Base-by-base conservation (phyloP, 768 basidiomycete species). In the Pleurotus sapidus region DNA sequence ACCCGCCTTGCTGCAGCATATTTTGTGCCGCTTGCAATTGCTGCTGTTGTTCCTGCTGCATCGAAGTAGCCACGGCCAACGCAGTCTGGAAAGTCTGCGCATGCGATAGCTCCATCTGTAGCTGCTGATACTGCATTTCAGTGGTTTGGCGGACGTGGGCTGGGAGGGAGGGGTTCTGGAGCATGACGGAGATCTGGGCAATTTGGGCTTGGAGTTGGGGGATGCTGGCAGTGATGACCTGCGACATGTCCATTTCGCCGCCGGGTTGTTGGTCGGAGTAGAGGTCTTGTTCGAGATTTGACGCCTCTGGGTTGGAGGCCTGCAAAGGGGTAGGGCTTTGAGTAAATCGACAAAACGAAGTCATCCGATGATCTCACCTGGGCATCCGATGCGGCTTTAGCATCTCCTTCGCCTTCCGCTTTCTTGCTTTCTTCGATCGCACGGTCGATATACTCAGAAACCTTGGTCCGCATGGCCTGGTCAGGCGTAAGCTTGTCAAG, bases 191-290 rank as follows among this genome's bases (percentile, higher is more conserved):
- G 50, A 93, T 77, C 64, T 95, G 93, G n/a, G 76, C 73, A 59
- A 93, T 87, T 66, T 93, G 91, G 4, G 91, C 91, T 70, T 95
- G 93, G 15, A 94, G 75, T 67, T 91, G 87, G 17, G 90, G 86
- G 61, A 93, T 88, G 66, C 77, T 87, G 62, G 89, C 85, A 30
- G 84, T 83, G 63, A 91, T 77, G 73, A 87, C 83, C 62, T 86
- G 86, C 20, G 83, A 78, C 79, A 87, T 80, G 67, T 88, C 89
- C 68, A 88, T 77, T 64, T 78, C 77, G 46, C 76, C 70, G 57
- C 79, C 78, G n/a, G 86, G 80, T 64, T 89, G 88, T 60, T 86
- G 83, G 57, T 91, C 87, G 27, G 82, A 79, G 65, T 88, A 91
- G 59, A 88, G 82, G 61, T 89, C 89, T 67, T 88, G 83, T 42